A percentile compares a stretch with the other conserved stretches of the same genome.
These are phyloP conservation scores for Thelonectria blattea DNA, from an alignment of 2,329 filamentous ascomycete species.

Conservation along the genomic window DNA sequence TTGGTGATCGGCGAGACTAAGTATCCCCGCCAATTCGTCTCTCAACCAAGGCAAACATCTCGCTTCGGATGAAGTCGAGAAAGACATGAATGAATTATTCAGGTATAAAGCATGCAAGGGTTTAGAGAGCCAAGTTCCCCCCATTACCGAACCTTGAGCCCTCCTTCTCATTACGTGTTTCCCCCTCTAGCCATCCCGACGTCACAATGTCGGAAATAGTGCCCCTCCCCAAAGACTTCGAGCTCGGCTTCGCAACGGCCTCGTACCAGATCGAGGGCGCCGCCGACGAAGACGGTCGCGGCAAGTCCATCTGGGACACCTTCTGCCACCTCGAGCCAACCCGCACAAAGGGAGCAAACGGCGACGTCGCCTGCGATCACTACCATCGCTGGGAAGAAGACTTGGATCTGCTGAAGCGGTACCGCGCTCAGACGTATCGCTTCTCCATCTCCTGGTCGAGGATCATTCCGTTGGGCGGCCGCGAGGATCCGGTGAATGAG, in stretches of 20 bases:
- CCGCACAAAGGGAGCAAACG: conserved; percentile 49
- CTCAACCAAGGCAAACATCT: background rate
- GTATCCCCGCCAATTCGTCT: background rate
- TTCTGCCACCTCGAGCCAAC: conserved; percentile 49
- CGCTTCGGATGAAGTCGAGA: background rate
- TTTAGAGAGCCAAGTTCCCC: background rate
- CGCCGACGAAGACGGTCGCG: conserved; percentile 48
- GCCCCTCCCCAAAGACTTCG: conserved; percentile 34
- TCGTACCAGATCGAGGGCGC: conserved; percentile 54
- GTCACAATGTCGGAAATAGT: conserved; percentile 3
- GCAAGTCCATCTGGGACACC: conserved; percentile 51
- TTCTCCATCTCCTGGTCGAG: conserved; percentile 72
- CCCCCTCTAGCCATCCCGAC: background rate
- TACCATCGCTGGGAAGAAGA: conserved; percentile 56
- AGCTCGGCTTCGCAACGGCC: conserved; percentile 22
- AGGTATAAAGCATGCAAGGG: conserved; percentile 11
- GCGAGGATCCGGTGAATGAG: conserved; percentile 67
- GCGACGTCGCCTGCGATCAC: conserved; percentile 55
- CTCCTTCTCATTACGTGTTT: background rate
- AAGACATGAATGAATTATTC: background rate
- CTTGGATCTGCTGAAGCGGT: conserved; percentile 63
- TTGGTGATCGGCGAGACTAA: conserved; percentile 6
- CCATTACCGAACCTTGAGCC: background rate
- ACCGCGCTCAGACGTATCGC: conserved; percentile 65
- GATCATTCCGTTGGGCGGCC: conserved; percentile 68